phyloP scores from a whole-genome alignment of 305 asterid species.

The Lippia alba region DNA sequence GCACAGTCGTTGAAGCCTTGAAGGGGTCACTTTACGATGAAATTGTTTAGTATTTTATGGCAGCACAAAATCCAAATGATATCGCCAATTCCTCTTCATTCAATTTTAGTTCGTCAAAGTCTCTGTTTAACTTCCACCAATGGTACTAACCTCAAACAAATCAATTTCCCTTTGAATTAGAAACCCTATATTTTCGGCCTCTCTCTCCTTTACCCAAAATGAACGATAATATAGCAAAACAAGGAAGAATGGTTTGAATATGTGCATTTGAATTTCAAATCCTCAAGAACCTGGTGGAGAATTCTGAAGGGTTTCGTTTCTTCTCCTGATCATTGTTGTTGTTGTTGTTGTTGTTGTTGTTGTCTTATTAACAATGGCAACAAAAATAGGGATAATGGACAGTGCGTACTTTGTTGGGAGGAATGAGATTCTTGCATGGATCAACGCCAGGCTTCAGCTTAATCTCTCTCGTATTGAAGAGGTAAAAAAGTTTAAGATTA shows the following conservation, averaged over 20 bases:
- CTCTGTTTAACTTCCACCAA: conserved; percentile 37
- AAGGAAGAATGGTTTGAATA: neutral
- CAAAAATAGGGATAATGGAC: conserved; percentile 95
- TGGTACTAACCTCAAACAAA: neutral
- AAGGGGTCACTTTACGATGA: too few species aligned
- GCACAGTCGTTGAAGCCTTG: too few species aligned
- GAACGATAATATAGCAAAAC: conserved; percentile 1
- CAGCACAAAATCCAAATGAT: conserved; percentile 1
- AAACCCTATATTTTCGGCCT: conserved; percentile 32
- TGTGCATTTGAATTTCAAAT: conserved; percentile 29
- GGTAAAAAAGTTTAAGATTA: conserved; percentile 43
- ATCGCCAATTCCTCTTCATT: conserved; percentile 26
- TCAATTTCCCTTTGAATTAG: conserved; percentile 37
- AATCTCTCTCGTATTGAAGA: conserved; percentile 88
- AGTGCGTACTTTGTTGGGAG: conserved; percentile 95
- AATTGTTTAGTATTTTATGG: neutral
- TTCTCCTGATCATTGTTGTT: conserved; percentile 23
- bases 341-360: neutral
- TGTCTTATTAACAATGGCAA: conserved; percentile 48
- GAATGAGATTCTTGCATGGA: conserved; percentile 87
- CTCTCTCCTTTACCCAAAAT: neutral
- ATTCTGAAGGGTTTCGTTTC: conserved; percentile 14
- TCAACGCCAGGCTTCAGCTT: conserved; percentile 84
- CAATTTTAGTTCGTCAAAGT: neutral
- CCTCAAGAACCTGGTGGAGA: conserved; percentile 24